These are phyloP conservation scores for Baudoinia panamericana DNA, from an alignment of 495 filamentous ascomycete species.

Conservation along the genomic window DNA sequence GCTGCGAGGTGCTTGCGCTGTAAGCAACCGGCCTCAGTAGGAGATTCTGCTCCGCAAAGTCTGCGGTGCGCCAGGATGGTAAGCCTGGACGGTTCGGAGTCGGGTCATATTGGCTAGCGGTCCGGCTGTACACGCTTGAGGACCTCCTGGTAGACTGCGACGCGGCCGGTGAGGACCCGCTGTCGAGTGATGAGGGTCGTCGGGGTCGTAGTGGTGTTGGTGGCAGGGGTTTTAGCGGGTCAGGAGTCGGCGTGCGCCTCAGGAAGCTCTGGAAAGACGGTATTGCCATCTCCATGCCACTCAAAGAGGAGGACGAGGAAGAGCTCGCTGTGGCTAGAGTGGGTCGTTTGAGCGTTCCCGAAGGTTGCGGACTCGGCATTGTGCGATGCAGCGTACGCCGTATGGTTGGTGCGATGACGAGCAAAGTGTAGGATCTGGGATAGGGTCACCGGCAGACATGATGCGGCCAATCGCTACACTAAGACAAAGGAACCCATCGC, in stretches of 20 bases:
- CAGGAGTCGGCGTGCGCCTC: slow-evolving; percentile 9
- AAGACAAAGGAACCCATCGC: too few species aligned
- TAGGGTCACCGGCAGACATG: too few species aligned
- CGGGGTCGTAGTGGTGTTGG: slow-evolving; percentile 5
- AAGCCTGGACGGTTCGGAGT: background rate
- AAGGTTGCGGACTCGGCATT: slow-evolving; percentile 10
- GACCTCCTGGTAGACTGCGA: slow-evolving; percentile 5
- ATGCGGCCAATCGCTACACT: too few species aligned
- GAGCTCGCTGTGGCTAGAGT: background rate
- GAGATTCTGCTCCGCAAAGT: slow-evolving; percentile 10
- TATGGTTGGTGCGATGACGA: too few species aligned
- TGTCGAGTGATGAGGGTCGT: slow-evolving; percentile 1
- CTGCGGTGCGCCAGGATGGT: slow-evolving; percentile 8
- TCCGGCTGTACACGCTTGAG: slow-evolving; percentile 21
- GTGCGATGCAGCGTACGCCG: too few species aligned
- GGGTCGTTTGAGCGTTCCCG: slow-evolving; percentile 3
- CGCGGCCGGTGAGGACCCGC: slow-evolving; percentile 1
- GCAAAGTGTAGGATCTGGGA: too few species aligned
- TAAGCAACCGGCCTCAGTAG: slow-evolving; percentile 10
- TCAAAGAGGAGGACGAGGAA: slow-evolving; percentile 15
- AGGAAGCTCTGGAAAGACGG: slow-evolving; percentile 20
- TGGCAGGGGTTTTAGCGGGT: slow-evolving; percentile 13
- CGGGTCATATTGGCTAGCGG: slow-evolving; percentile 9
- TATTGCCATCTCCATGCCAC: slow-evolving; percentile 14
- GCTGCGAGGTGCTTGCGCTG: slow-evolving; percentile 19